Percentiles rank a stretch among this genome's conserved stretches.
Evolutionary conservation across 805 yeast genomes (phyloP).

Genomic region (Blastobotrys parvus): DNA sequence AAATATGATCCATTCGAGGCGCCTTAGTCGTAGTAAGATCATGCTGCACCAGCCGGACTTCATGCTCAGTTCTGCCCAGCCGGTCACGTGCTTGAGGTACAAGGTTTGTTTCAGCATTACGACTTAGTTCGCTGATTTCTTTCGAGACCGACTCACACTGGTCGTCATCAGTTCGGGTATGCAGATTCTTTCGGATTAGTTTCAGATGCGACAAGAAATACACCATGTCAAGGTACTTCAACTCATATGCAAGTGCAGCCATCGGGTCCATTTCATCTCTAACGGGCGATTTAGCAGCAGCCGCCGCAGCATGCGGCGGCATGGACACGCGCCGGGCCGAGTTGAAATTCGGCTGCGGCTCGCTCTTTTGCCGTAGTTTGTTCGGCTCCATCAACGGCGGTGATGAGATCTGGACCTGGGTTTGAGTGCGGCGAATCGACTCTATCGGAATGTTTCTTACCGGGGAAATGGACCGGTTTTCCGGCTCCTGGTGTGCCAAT

Average conservation of each 20-base stretch:
- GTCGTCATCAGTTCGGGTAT: not conserved
- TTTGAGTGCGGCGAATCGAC: not conserved
- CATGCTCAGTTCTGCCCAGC: slow-evolving; percentile 8
- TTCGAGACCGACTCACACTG: slow-evolving; percentile 7
- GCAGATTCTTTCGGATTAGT: slow-evolving; percentile 1
- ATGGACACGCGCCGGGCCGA: not conserved
- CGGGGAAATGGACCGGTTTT: slow-evolving; percentile 9
- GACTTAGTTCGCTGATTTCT: slow-evolving; percentile 9
- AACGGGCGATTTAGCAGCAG: not conserved
- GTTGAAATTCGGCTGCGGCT: not conserved
- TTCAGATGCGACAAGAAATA: slow-evolving; percentile 11
- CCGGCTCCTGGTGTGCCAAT: not conserved
- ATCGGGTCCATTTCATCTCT: not conserved
- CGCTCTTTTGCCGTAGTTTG: not conserved
- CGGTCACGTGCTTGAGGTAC: slow-evolving; percentile 10
- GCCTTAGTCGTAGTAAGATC: slow-evolving; percentile 15
- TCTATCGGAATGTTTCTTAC: slow-evolving; percentile 3
- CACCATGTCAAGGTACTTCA: slow-evolving; percentile 13
- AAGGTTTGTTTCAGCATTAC: slow-evolving; percentile 4
- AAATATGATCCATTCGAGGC: slow-evolving; percentile 16
- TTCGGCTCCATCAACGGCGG: not conserved
- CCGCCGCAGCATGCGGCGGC: not conserved
- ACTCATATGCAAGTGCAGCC: slow-evolving; percentile 6
- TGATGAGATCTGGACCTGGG: not conserved
- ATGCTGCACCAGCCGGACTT: slow-evolving; percentile 12